These are phyloP conservation scores for Talaromyces amestolkiae DNA, from an alignment of 2,329 filamentous ascomycete species.

Conservation along the genomic window DNA sequence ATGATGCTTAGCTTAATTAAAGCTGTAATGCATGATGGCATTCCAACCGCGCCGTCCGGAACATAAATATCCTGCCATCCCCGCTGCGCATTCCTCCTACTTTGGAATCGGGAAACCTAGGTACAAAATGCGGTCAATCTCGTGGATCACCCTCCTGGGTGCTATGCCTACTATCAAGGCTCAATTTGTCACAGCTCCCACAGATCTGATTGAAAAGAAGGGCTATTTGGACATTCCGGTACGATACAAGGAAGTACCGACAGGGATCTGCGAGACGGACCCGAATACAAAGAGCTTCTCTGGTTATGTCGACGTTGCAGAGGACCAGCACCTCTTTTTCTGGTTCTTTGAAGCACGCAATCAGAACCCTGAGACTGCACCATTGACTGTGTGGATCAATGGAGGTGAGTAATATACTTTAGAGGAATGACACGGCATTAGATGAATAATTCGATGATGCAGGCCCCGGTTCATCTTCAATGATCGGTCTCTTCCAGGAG, in stretches of 20 bases:
- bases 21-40: slow-evolving; percentile 2
- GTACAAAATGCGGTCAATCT: slow-evolving; percentile 13
- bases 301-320: slow-evolving; percentile 55
- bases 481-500: slow-evolving; percentile 44
- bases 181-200: slow-evolving; percentile 40
- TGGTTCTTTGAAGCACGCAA: slow-evolving; percentile 59
- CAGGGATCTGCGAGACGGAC: slow-evolving; percentile 57
- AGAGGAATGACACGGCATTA: neutral
- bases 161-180: slow-evolving; percentile 15
- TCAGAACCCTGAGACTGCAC: slow-evolving; percentile 45
- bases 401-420: slow-evolving; percentile 41
- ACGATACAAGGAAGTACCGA: slow-evolving; percentile 50
- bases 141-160: slow-evolving; percentile 8
- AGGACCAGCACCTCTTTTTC: slow-evolving; percentile 63
- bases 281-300: slow-evolving; percentile 57
- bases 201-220: slow-evolving; percentile 35
- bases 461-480: slow-evolving; percentile 45
- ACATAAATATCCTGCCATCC: slow-evolving; percentile 14
- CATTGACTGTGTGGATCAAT: slow-evolving; percentile 48
- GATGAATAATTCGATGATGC: neutral
- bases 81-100: neutral
- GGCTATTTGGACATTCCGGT: slow-evolving; percentile 44
- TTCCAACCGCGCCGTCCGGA: neutral
- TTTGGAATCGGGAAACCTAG: neutral
- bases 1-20: neutral